Evolutionary conservation across 148 eudicot genomes (phyloP).

Genomic region (Spergularia bocconei): DNA sequence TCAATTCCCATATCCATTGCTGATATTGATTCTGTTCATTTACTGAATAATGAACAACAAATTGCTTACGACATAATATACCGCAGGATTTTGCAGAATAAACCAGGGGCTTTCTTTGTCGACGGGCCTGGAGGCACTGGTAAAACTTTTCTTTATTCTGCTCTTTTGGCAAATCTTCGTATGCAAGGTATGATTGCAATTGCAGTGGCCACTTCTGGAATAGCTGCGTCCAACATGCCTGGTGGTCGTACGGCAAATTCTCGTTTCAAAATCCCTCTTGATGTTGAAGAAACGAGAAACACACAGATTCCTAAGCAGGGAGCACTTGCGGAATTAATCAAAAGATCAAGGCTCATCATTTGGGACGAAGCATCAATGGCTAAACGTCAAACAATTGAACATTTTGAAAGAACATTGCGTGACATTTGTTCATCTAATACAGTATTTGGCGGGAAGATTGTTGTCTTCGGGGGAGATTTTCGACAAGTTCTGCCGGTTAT

Average conservation of each 20-base stretch:
- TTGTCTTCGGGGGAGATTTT: constrained; percentile 10
- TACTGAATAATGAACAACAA: too few species aligned
- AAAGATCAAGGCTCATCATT: background rate
- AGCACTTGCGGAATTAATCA: background rate
- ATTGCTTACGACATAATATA: too few species aligned
- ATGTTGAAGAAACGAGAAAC: background rate
- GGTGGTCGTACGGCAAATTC: background rate
- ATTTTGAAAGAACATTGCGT: background rate
- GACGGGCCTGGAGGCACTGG: too few species aligned
- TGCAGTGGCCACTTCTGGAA: too few species aligned
- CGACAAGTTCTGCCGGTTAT: background rate
- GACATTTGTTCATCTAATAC: background rate
- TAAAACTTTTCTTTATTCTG: too few species aligned
- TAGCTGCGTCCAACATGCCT: background rate
- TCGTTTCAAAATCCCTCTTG: background rate
- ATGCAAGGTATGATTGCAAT: too few species aligned
- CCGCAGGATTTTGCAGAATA: too few species aligned
- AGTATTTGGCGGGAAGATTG: background rate
- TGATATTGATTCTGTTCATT: too few species aligned
- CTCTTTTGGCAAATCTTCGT: too few species aligned
- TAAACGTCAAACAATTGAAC: background rate
- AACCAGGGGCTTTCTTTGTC: too few species aligned
- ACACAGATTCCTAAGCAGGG: background rate
- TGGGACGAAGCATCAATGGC: constrained; percentile 17
- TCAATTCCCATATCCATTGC: too few species aligned